A percentile compares a stretch with the other conserved stretches of the same genome.
Evolutionary conservation across 768 basidiomycete species (phyloP).

Genomic region (Cystobasidiopsis lactophilus): DNA sequence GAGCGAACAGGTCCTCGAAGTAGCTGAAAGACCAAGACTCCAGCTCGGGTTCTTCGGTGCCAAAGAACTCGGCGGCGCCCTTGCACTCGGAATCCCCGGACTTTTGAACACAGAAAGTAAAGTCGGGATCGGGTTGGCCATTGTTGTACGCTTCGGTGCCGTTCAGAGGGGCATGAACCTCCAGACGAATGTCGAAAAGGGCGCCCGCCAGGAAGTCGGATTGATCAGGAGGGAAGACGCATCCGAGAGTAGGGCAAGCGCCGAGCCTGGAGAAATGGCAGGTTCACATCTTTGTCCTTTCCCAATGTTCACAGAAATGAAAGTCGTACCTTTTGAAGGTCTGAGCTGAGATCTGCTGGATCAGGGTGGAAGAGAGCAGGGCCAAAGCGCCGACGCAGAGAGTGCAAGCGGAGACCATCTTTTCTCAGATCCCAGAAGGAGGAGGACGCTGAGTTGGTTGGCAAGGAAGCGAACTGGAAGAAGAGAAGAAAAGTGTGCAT

Average conservation of each 20-base stretch:
- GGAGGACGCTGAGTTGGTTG: no score
- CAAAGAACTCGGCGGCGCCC: conserved; percentile 21
- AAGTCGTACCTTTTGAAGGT: not conserved
- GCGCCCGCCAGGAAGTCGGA: conserved; percentile 17
- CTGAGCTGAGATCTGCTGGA: not conserved
- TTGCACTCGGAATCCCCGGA: conserved; percentile 14
- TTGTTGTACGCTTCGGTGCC: conserved; percentile 25
- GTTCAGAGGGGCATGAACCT: conserved; percentile 27
- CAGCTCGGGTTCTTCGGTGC: conserved; percentile 17
- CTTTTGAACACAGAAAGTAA: conserved; percentile 22
- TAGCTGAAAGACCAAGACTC: conserved; percentile 22
- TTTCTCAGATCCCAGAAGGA: no score
- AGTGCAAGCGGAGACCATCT: no score
- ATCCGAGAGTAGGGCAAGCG: conserved; percentile 10
- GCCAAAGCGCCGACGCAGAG: no score
- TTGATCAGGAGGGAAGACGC: conserved; percentile 16
- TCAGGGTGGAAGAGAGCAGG: not conserved
- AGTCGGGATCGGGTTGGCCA: conserved; percentile 22
- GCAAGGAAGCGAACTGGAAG: no score
- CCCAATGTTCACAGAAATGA: not conserved
- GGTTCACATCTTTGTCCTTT: no score
- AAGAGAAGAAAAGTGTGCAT: no score
- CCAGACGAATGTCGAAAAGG: conserved; percentile 22
- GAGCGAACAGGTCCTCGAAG: conserved; percentile 25
- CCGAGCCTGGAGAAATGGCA: not conserved